A percentile compares a stretch with the other conserved stretches of the same genome.
phyloP scores from a whole-genome alignment of 2,329 filamentous ascomycete species.

The Claviceps lovelessii region DNA sequence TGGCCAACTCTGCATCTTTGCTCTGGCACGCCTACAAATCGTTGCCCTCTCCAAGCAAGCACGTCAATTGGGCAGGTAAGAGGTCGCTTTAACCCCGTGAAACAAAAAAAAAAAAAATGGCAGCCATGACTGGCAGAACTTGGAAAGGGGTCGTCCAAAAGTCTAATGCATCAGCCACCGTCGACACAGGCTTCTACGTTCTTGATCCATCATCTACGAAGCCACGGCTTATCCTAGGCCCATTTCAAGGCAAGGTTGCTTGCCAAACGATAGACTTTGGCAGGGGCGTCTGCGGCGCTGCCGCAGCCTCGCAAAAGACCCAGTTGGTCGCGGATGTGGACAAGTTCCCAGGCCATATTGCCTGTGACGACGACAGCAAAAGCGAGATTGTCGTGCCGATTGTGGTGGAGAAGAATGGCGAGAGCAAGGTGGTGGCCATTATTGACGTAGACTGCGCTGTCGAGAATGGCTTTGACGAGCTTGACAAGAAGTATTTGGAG shows the following conservation, averaged over 20 bases:
- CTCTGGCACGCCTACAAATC: slow-evolving; percentile 71
- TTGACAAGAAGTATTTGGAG: slow-evolving; percentile 53
- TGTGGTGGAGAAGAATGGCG: slow-evolving; percentile 21
- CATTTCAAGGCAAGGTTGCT: slow-evolving; percentile 67
- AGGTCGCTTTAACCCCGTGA: not conserved
- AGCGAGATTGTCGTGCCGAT: slow-evolving; percentile 77
- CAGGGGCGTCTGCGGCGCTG: slow-evolving; percentile 61
- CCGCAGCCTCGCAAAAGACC: slow-evolving; percentile 44
- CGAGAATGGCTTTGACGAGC: slow-evolving; percentile 50
- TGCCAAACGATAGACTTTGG: slow-evolving; percentile 66
- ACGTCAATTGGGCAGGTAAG: slow-evolving; percentile 64
- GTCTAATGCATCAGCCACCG: not conserved
- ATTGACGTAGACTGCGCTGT: slow-evolving; percentile 69
- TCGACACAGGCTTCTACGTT: slow-evolving; percentile 53
- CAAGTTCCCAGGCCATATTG: slow-evolving; percentile 64
- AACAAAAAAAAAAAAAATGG: not conserved
- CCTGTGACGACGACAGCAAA: slow-evolving; percentile 60
- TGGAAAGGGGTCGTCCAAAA: not conserved
- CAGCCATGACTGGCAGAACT: not conserved
- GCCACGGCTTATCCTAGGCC: slow-evolving; percentile 55
- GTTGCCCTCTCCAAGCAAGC: slow-evolving; percentile 46
- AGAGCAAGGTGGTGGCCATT: slow-evolving; percentile 48
- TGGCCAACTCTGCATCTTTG: slow-evolving; percentile 60
- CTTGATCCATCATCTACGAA: slow-evolving; percentile 34
- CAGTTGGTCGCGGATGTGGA: slow-evolving; percentile 60